Evolutionary conservation across 306 rosid species (phyloP).

Genomic region (Quercus dentata): DNA sequence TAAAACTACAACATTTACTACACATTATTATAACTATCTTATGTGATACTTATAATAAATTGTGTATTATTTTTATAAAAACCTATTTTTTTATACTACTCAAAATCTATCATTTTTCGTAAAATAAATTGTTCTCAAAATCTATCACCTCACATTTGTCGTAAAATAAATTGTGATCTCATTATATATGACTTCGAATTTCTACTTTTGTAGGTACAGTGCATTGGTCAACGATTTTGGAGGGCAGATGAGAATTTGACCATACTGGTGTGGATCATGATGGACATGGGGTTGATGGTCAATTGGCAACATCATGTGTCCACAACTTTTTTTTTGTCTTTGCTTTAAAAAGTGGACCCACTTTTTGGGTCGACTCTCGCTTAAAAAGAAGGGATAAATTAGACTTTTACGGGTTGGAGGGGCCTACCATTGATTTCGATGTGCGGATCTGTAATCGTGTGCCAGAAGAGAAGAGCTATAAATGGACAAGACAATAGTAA

Average conservation of each 20-base stretch:
- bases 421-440: background rate
- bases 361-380: constrained; percentile 33
- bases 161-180: too few relatives aligned
- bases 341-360: constrained; percentile 18
- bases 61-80: too few relatives aligned
- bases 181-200: too few relatives aligned
- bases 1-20: too few relatives aligned
- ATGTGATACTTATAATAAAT: too few relatives aligned
- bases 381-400: constrained; percentile 5
- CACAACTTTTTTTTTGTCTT: constrained; percentile 2
- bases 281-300: constrained; percentile 7
- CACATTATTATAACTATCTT: too few relatives aligned
- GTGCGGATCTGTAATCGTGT: background rate
- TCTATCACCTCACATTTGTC: too few relatives aligned
- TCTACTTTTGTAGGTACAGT: too few relatives aligned
- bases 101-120: too few relatives aligned
- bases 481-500: too few relatives aligned
- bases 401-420: background rate
- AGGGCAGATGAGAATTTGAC: background rate
- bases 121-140: too few relatives aligned
- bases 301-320: constrained; percentile 7
- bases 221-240: constrained; percentile 6
- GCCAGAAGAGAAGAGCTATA: background rate
- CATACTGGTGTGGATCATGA: background rate
- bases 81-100: too few relatives aligned